These are phyloP conservation scores for Penicillium daleae DNA, from an alignment of 495 filamentous ascomycete species.

Conservation along the genomic window DNA sequence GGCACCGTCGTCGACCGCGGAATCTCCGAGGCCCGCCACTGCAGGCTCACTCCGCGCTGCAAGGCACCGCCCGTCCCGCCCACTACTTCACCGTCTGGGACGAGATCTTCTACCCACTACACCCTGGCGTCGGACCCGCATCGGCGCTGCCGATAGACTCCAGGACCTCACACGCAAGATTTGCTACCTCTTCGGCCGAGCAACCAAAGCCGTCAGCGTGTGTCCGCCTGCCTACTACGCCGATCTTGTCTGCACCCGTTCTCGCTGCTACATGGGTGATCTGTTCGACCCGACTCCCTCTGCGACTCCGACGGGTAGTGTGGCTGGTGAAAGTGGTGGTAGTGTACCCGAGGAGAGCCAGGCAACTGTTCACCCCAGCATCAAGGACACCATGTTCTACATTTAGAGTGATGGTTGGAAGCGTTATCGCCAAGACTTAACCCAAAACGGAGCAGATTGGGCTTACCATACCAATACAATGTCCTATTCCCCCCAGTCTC, in stretches of 20 bases:
- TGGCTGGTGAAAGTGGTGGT: conserved; percentile 18
- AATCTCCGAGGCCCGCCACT: conserved; percentile 71
- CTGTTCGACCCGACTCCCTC: conserved; percentile 46
- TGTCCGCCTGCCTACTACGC: conserved; percentile 86
- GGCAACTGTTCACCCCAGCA: conserved; percentile 49
- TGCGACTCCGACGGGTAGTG: conserved; percentile 30
- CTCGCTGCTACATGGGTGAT: conserved; percentile 64
- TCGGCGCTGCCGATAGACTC: conserved; percentile 58
- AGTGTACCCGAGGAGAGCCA: conserved; percentile 10
- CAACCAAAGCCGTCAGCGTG: conserved; percentile 78
- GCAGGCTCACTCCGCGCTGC: conserved; percentile 80
- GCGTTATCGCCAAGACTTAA: too few relatives aligned
- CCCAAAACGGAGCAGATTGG: too few relatives aligned
- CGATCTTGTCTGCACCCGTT: conserved; percentile 73
- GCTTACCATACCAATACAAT: too few relatives aligned
- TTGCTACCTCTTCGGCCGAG: conserved; percentile 78
- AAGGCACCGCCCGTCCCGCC: conserved; percentile 80
- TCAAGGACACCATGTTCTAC: conserved; percentile 76
- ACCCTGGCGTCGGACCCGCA: conserved; percentile 31
- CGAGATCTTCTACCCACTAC: conserved; percentile 61
- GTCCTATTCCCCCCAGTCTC: too few relatives aligned
- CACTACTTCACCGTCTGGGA: conserved; percentile 81
- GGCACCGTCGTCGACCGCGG: conserved; percentile 89
- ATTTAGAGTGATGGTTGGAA: too few relatives aligned
- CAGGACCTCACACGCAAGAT: conserved; percentile 72